phyloP scores from a whole-genome alignment of 1,284 basidiomycete species.

The Ganoderma multipileum region DNA sequence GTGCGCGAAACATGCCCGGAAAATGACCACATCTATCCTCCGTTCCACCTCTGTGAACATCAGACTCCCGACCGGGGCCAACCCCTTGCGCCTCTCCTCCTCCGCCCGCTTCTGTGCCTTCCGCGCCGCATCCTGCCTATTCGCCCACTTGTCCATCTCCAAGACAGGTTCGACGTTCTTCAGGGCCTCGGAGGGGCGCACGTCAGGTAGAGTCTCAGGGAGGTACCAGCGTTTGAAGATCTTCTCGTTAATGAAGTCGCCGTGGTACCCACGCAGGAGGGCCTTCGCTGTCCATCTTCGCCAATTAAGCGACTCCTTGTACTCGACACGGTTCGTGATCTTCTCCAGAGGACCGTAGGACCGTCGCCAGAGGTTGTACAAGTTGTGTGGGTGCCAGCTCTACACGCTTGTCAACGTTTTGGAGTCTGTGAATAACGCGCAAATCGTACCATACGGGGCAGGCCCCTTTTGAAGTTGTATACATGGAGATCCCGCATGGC shows the following conservation, averaged over 20 bases:
- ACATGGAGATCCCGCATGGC: conserved; percentile 49
- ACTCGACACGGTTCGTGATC: conserved; percentile 64
- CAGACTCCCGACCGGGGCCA: conserved; percentile 86
- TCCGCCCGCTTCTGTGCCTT: conserved; percentile 54
- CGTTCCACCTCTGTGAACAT: conserved; percentile 96
- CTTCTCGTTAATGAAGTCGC: conserved; percentile 93
- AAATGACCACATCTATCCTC: conserved; percentile 91
- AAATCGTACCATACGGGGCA: conserved; percentile 53
- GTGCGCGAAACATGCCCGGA: conserved; percentile 90
- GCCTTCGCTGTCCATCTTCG: conserved; percentile 93
- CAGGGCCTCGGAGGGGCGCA: conserved; percentile 62
- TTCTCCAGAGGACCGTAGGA: conserved; percentile 55
- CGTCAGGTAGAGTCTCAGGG: conserved; percentile 86
- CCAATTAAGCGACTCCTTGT: conserved; percentile 83
- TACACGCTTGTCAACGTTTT: conserved; percentile 41
- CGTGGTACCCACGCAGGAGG: conserved; percentile 94
- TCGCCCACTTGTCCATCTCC: conserved; percentile 52
- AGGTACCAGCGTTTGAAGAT: conserved; percentile 97
- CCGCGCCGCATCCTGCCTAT: conserved; percentile 52
- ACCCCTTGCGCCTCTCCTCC: conserved; percentile 66
- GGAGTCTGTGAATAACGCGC: not conserved
- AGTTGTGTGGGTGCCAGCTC: conserved; percentile 83
- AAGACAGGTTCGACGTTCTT: conserved; percentile 42
- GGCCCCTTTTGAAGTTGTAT: conserved; percentile 45
- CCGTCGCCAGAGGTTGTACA: conserved; percentile 74